These are phyloP conservation scores for Barnettozyma sp. DNA, from an alignment of 805 yeast genomes.

Conservation along the genomic window DNA sequence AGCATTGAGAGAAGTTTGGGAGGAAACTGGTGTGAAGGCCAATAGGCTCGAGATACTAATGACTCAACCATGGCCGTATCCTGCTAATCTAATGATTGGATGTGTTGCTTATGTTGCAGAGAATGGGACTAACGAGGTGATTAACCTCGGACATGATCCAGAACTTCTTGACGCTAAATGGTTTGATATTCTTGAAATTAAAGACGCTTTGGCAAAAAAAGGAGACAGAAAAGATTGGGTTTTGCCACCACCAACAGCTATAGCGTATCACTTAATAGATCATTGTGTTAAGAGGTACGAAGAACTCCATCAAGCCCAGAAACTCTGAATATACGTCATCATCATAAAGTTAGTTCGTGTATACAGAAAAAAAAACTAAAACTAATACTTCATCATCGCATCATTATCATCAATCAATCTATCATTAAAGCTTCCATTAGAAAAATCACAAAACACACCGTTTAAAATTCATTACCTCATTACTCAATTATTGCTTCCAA, in stretches of 20 bases:
- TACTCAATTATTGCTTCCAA: too few species aligned
- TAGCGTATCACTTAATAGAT: constrained; percentile 24
- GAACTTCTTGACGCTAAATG: constrained; percentile 84
- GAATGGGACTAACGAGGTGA: constrained; percentile 55
- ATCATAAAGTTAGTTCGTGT: too few species aligned
- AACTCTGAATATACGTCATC: constrained; percentile 3
- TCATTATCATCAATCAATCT: too few species aligned
- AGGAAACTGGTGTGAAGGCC: constrained; percentile 82
- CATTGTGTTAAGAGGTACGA: constrained; percentile 16
- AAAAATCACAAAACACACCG: constrained; percentile 11
- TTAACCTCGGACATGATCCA: constrained; percentile 73
- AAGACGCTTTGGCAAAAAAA: constrained; percentile 16
- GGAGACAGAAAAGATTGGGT: constrained; percentile 19
- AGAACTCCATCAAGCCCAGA: constrained; percentile 2
- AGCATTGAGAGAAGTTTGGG: constrained; percentile 86
- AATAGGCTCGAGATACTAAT: constrained; percentile 50
- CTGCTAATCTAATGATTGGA: constrained; percentile 90
- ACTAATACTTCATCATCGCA: too few species aligned
- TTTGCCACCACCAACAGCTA: constrained; percentile 24
- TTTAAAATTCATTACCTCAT: too few species aligned
- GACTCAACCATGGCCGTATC: constrained; percentile 98
- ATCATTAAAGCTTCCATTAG: constrained; percentile 10
- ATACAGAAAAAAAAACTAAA: neutral
- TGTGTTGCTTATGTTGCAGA: constrained; percentile 75
- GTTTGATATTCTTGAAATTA: constrained; percentile 57